Percentiles rank a stretch among this genome's conserved stretches.
These are phyloP conservation scores for Cercospora citrullina DNA, from an alignment of 2,329 filamentous ascomycete genomes.

Conservation along the genomic window DNA sequence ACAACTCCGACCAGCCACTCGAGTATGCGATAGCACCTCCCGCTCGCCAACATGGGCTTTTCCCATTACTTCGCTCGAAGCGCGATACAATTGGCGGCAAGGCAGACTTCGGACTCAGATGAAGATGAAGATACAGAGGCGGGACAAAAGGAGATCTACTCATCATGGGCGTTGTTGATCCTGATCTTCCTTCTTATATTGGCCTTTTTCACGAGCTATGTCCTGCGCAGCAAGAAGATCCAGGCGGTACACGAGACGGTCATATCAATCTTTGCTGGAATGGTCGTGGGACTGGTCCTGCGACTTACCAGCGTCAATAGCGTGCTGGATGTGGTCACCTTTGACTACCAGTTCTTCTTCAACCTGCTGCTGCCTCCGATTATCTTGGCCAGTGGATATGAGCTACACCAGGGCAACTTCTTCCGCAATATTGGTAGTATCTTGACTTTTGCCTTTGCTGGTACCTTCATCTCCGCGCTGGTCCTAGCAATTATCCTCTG, in stretches of 20 bases:
- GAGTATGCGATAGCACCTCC: slow-evolving; percentile 32
- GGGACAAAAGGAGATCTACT: slow-evolving; percentile 88
- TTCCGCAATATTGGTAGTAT: slow-evolving; percentile 98
- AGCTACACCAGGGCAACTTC: slow-evolving; percentile 97
- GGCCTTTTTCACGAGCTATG: slow-evolving; percentile 95
- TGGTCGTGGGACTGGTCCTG: slow-evolving; percentile 89
- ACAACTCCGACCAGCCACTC: slow-evolving; percentile 7
- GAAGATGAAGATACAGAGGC: slow-evolving; percentile 67
- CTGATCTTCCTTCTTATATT: slow-evolving; percentile 90
- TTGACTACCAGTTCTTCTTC: slow-evolving; percentile 99
- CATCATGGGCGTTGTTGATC: slow-evolving; percentile 97
- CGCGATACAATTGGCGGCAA: slow-evolving; percentile 36
- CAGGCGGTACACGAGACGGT: slow-evolving; percentile 98
- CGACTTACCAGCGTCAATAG: slow-evolving; percentile 77
- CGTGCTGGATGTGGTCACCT: slow-evolving; percentile 87
- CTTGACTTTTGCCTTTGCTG: slow-evolving; percentile 93
- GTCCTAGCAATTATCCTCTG: slow-evolving; percentile 87
- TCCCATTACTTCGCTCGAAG: slow-evolving; percentile 27
- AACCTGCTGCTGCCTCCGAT: slow-evolving; percentile 98
- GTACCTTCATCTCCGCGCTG: slow-evolving; percentile 95
- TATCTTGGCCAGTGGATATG: slow-evolving; percentile 94
- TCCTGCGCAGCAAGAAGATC: slow-evolving; percentile 93
- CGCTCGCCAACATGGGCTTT: slow-evolving; percentile 34
- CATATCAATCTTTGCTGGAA: slow-evolving; percentile 96
- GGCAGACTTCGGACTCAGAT: slow-evolving; percentile 51